Evolutionary conservation across 2,329 filamentous ascomycete genomes (phyloP).

Genomic region (Hypomyces perniciosus): DNA sequence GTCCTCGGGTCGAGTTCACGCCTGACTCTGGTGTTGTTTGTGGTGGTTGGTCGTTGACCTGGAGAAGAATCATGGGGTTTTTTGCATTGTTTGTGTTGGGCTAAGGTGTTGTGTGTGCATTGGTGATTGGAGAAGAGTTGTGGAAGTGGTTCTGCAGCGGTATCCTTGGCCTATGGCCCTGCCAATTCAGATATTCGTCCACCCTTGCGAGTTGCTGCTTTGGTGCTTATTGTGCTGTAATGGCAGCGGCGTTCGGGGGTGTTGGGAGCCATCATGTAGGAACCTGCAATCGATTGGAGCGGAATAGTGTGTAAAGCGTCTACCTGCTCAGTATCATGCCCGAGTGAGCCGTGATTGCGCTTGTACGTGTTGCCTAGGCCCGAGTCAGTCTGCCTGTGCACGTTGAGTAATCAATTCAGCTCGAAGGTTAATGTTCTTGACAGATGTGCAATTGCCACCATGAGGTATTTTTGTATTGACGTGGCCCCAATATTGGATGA

Average conservation of each 20-base stretch:
- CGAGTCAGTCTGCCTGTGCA: no score
- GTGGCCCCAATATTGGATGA: no score
- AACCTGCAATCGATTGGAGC: constrained; percentile 21
- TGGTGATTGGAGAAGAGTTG: constrained; percentile 10
- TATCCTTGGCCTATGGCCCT: constrained; percentile 16
- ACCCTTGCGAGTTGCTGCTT: not conserved
- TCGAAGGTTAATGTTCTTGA: no score
- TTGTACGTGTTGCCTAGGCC: not conserved
- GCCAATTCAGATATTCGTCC: constrained; percentile 17
- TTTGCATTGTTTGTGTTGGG: constrained; percentile 8
- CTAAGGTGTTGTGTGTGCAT: constrained; percentile 8
- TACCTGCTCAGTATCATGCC: not conserved
- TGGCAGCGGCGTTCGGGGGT: constrained; percentile 29
- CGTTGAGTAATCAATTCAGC: no score
- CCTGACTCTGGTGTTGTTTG: not conserved
- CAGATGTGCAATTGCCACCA: no score
- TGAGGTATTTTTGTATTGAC: no score
- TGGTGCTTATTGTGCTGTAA: constrained; percentile 21
- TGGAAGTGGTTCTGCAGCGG: constrained; percentile 16
- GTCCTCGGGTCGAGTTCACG: not conserved
- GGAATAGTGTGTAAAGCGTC: constrained; percentile 1
- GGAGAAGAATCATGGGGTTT: constrained; percentile 5
- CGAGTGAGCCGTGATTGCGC: not conserved
- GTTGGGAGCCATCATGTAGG: constrained; percentile 25
- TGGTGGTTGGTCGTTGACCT: not conserved